These are phyloP conservation scores for Lachancea dasiensis DNA, from an alignment of 805 yeast genomes.

Conservation along the genomic window DNA sequence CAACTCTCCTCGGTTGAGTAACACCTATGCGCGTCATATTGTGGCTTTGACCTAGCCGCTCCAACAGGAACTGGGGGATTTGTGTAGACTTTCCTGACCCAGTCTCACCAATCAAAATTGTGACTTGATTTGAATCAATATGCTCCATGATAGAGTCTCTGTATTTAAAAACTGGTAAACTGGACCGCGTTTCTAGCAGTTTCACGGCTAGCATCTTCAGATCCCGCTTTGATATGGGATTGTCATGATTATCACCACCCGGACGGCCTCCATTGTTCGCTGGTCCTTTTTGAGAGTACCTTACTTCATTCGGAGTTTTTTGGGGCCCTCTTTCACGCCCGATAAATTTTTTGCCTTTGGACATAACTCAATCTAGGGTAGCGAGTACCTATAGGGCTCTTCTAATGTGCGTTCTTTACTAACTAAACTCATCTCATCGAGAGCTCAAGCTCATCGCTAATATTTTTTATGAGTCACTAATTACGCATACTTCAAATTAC, in stretches of 20 bases:
- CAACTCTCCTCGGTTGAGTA: constrained; percentile 96
- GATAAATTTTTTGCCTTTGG: constrained; percentile 2
- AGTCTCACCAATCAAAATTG: constrained; percentile 89
- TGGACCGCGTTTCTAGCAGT: constrained; percentile 47
- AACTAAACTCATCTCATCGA: constrained; percentile 5
- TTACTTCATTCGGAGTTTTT: constrained; percentile 30
- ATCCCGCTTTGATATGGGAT: constrained; percentile 20
- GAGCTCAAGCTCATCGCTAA: neutral
- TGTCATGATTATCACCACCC: constrained; percentile 13
- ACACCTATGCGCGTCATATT: constrained; percentile 64
- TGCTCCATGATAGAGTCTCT: constrained; percentile 55
- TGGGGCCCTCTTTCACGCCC: constrained; percentile 9
- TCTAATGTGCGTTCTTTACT: neutral
- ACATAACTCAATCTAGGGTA: constrained; percentile 1
- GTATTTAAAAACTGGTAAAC: constrained; percentile 72
- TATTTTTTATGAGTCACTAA: neutral
- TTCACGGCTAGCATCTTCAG: constrained; percentile 36
- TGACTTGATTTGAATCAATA: constrained; percentile 53
- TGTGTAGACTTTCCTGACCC: constrained; percentile 99
- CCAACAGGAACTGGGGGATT: constrained; percentile 84
- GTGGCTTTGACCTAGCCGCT: constrained; percentile 25
- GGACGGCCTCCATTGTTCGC: constrained; percentile 20
- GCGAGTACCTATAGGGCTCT: no score
- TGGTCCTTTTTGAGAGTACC: constrained; percentile 30
- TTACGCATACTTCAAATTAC: neutral